Evolutionary conservation across 176 grass and related monocot genomes (phyloP).

Genomic region (Elymus sibiricus): DNA sequence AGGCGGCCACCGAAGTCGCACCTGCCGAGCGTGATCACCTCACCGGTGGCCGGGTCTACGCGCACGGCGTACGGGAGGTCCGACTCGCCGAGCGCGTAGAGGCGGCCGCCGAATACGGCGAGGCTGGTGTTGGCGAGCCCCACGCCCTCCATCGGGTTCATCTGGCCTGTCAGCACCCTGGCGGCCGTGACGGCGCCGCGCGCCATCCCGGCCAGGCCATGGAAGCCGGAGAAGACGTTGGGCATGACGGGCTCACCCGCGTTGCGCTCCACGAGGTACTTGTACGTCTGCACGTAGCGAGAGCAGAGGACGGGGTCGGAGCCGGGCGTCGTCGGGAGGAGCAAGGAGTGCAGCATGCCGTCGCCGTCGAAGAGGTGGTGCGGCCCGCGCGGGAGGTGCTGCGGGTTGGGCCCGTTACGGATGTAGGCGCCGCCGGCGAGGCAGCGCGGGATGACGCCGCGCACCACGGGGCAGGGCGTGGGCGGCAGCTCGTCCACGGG

Average conservation of each 20-base stretch:
- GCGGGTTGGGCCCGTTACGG: conserved; percentile 94
- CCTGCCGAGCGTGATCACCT: conserved; percentile 59
- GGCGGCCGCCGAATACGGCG: conserved; percentile 60
- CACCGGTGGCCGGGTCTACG: conserved; percentile 48
- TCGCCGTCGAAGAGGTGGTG: conserved; percentile 96
- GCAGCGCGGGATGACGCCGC: conserved; percentile 75
- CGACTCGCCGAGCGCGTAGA: conserved; percentile 87
- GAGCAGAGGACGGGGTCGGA: conserved; percentile 64
- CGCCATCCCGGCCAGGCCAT: conserved; percentile 64
- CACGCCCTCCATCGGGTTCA: conserved; percentile 60
- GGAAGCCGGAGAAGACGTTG: conserved; percentile 76
- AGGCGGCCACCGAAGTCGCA: conserved; percentile 65
- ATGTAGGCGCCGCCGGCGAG: conserved; percentile 88
- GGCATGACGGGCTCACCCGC: conserved; percentile 68
- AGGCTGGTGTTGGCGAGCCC: conserved; percentile 95
- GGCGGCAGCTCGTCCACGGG: conserved; percentile 87
- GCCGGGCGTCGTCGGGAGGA: conserved; percentile 38
- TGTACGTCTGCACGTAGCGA: conserved; percentile 94
- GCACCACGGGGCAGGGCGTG: conserved; percentile 58
- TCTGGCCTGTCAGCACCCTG: conserved; percentile 79
- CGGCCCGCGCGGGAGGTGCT: conserved; percentile 73
- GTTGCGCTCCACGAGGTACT: conserved; percentile 73
- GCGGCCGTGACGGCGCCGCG: conserved; percentile 67
- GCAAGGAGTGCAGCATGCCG: conserved; percentile 94
- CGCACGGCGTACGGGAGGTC: conserved; percentile 79